Evolutionary conservation across 371 early-diverging fungal species (phyloP).

Genomic region (Haplosporangium sp.): DNA sequence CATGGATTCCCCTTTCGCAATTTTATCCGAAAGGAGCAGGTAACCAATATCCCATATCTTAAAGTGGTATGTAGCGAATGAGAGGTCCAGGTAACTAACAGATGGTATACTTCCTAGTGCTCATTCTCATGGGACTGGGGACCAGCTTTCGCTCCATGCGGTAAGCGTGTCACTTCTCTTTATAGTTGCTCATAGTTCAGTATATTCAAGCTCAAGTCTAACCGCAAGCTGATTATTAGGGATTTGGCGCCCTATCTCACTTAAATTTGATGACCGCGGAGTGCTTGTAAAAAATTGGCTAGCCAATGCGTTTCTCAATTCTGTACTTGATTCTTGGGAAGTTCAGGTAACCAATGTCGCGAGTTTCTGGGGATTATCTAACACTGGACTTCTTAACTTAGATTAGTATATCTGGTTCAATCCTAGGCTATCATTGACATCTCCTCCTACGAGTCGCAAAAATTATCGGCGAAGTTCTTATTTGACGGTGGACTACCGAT

Average conservation of each 20-base stretch:
- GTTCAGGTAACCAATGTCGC: conserved; percentile 15
- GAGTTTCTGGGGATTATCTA: background rate
- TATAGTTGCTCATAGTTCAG: background rate
- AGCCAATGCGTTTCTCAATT: background rate
- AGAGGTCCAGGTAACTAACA: background rate
- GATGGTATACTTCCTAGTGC: conserved; percentile 23
- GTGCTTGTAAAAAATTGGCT: conserved; percentile 28
- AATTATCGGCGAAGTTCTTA: background rate
- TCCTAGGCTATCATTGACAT: background rate
- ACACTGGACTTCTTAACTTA: too few relatives aligned
- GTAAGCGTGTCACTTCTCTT: conserved; percentile 4
- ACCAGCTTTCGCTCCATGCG: conserved; percentile 51
- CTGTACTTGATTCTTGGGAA: conserved; percentile 8
- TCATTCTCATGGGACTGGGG: conserved; percentile 57
- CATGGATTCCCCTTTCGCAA: conserved; percentile 48
- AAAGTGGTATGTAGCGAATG: background rate
- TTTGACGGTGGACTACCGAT: background rate
- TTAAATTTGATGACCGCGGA: conserved; percentile 20
- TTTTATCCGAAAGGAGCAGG: conserved; percentile 52
- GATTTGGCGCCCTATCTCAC: conserved; percentile 46
- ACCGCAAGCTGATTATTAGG: conserved; percentile 18
- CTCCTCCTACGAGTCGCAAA: background rate
- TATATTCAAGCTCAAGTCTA: background rate
- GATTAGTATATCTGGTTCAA: too few relatives aligned
- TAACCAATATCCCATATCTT: conserved; percentile 4